Conservation (phyloP, 768 basidiomycete genomes). For the Tulasnella sp. region DNA sequence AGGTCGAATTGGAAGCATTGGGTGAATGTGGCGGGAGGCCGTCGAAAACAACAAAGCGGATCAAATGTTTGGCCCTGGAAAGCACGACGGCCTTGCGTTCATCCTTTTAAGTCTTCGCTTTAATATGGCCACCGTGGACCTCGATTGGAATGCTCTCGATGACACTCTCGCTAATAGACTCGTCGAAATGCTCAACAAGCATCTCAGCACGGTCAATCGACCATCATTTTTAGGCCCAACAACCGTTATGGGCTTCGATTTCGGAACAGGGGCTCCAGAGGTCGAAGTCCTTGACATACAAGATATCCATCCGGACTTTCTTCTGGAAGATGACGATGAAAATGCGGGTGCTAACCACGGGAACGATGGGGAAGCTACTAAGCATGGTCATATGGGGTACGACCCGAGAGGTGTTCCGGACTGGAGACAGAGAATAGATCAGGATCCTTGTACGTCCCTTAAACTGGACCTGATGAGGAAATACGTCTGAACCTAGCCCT, state of each 20-base stretch:
- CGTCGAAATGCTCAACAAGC: constrained; percentile 64
- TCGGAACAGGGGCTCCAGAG: constrained; percentile 73
- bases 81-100: not conserved
- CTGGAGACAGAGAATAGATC: not conserved
- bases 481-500: not conserved
- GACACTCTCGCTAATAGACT: constrained; percentile 54
- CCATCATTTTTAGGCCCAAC: constrained; percentile 95
- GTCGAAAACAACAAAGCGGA: not conserved
- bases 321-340: constrained; percentile 57
- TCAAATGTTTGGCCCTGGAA: not conserved
- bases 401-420: not conserved
- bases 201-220: constrained; percentile 55
- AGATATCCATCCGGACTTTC: constrained; percentile 90
- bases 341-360: constrained; percentile 22
- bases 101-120: not conserved
- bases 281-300: constrained; percentile 84
- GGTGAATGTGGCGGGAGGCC: not conserved
- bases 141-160: constrained; percentile 85
- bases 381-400: not conserved
- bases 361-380: not conserved
- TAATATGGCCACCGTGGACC: constrained; percentile 36
- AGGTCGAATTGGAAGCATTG: not conserved
- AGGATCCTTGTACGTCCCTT: not conserved
- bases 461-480: not conserved
- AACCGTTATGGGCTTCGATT: constrained; percentile 72